phyloP scores from a whole-genome alignment of 345 rosid genomes.

The Lumnitzera racemosa region DNA sequence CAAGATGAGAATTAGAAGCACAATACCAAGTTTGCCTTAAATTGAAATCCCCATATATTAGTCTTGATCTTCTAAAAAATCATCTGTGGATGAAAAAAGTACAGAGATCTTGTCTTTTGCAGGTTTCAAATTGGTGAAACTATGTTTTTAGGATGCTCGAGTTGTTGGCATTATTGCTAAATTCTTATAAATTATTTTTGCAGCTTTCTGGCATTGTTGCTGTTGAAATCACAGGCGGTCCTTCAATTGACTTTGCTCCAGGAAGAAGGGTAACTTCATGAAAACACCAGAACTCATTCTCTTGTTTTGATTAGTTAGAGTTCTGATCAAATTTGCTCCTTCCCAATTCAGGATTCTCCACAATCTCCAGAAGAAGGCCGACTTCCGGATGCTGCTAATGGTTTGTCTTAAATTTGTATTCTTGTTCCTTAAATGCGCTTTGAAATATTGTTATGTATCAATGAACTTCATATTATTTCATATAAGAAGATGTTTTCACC shows the following conservation, averaged over 20 bases:
- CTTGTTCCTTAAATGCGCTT: neutral
- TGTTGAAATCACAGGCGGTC: slow-evolving; percentile 80
- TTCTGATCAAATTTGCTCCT: neutral
- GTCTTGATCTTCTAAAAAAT: too few relatives aligned
- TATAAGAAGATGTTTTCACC: too few relatives aligned
- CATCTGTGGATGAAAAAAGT: too few relatives aligned
- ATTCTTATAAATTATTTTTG: slow-evolving; percentile 4
- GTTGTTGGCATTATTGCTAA: neutral
- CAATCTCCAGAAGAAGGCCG: slow-evolving; percentile 61
- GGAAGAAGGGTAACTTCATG: slow-evolving; percentile 57
- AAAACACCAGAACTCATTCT: neutral
- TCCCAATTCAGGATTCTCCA: slow-evolving; percentile 41
- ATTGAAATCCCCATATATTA: too few relatives aligned
- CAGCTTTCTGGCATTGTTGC: slow-evolving; percentile 91
- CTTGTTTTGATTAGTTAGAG: too few relatives aligned
- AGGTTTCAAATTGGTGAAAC: too few relatives aligned
- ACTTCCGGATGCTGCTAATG: slow-evolving; percentile 66
- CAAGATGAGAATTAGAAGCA: too few relatives aligned
- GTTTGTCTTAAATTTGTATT: slow-evolving; percentile 13
- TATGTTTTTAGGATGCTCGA: too few relatives aligned
- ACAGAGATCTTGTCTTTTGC: too few relatives aligned
- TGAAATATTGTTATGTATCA: too few relatives aligned
- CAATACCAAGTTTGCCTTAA: too few relatives aligned
- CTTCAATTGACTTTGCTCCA: slow-evolving; percentile 52
- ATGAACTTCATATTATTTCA: too few relatives aligned